Percentiles rank a stretch among this genome's conserved stretches.
These are phyloP conservation scores for Solanum sejunctum DNA, from an alignment of 257 asterid species.

Conservation along the genomic window DNA sequence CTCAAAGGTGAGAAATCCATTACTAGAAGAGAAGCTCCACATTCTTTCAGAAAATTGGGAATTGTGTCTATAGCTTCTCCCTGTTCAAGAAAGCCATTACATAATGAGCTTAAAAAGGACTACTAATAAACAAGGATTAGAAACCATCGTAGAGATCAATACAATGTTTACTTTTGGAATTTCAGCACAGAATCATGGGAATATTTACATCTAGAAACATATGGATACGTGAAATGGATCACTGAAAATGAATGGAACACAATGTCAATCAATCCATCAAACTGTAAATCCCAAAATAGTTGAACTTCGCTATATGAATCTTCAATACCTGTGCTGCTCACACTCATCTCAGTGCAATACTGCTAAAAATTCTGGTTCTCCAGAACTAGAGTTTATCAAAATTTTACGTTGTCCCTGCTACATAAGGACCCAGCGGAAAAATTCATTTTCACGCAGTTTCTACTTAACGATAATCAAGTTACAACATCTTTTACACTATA, in stretches of 20 bases:
- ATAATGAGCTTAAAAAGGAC: background rate
- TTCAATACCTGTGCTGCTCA: background rate
- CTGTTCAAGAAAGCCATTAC: slow-evolving; percentile 18
- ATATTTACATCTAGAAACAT: background rate
- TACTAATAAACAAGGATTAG: background rate
- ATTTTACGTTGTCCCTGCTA: background rate
- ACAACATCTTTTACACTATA: background rate
- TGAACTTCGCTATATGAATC: background rate
- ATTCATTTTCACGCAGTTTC: background rate
- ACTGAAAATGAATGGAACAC: background rate
- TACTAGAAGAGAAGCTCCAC: slow-evolving; percentile 86
- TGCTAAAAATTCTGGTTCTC: background rate
- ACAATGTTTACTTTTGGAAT: background rate
- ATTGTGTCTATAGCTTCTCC: slow-evolving; percentile 83
- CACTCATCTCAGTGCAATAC: background rate
- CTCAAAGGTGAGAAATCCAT: slow-evolving; percentile 91
- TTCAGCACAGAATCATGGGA: background rate
- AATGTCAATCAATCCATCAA: background rate
- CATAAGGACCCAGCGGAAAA: background rate
- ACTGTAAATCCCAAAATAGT: background rate
- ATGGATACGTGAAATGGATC: background rate
- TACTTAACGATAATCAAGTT: background rate
- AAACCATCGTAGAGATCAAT: background rate
- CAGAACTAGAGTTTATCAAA: background rate
- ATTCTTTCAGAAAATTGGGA: slow-evolving; percentile 60